These are phyloP conservation scores for Termitomyces sp. DNA, from an alignment of 768 basidiomycete species.

Conservation along the genomic window DNA sequence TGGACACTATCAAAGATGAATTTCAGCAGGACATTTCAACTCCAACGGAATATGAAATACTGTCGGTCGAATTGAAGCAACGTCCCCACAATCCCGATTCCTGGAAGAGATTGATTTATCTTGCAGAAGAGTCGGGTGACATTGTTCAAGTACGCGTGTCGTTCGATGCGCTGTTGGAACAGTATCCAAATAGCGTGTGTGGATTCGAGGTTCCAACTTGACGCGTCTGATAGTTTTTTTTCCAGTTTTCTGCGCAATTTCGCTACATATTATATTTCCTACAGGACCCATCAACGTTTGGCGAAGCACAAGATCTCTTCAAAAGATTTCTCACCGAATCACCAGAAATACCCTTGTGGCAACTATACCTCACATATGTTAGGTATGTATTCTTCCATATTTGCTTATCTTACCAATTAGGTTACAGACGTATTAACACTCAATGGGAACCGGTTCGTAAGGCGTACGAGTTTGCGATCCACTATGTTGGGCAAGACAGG, in stretches of 20 bases:
- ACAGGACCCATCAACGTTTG: slow-evolving; percentile 55
- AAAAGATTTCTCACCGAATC: slow-evolving; percentile 79
- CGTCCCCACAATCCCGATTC: too few species aligned
- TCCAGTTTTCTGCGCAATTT: neutral
- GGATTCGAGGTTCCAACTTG: neutral
- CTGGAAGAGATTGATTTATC: too few species aligned
- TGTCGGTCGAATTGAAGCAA: neutral
- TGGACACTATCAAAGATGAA: too few species aligned
- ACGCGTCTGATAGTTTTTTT: neutral
- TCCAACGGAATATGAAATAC: too few species aligned
- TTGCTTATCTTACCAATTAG: slow-evolving; percentile 28
- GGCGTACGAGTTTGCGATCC: slow-evolving; percentile 90
- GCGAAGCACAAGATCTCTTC: slow-evolving; percentile 81
- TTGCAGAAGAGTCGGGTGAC: neutral
- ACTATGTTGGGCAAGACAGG: slow-evolving; percentile 84
- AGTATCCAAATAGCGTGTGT: neutral
- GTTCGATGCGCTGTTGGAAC: neutral
- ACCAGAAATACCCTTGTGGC: slow-evolving; percentile 87
- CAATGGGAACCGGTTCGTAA: slow-evolving; percentile 29
- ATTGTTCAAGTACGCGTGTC: neutral
- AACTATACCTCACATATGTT: slow-evolving; percentile 90
- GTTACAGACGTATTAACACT: slow-evolving; percentile 30
- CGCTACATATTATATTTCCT: slow-evolving; percentile 60
- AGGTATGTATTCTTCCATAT: slow-evolving; percentile 45
- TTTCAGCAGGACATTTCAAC: too few species aligned